Evolutionary conservation across 1,139 yeast genomes (phyloP).

Genomic region (Taphrina flavorubra): DNA sequence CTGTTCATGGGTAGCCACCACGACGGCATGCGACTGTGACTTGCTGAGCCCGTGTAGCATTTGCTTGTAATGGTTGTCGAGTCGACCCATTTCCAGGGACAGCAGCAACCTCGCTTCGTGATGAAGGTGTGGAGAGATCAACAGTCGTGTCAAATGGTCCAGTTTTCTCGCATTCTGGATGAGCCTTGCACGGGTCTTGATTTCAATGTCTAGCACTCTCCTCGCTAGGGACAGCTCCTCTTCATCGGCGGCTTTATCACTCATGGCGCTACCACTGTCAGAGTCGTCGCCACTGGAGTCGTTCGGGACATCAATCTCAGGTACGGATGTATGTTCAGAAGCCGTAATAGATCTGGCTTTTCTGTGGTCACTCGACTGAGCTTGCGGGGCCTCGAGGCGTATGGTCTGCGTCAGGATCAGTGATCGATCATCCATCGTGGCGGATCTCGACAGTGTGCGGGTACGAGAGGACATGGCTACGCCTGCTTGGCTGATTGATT

Average conservation of each 20-base stretch:
- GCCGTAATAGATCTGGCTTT: not conserved
- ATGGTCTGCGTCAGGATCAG: slow-evolving; percentile 11
- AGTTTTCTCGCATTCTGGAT: slow-evolving; percentile 16
- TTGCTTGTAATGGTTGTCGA: slow-evolving; percentile 15
- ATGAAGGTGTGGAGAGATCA: slow-evolving; percentile 21
- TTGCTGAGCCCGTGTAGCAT: not conserved
- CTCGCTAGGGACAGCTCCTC: not conserved
- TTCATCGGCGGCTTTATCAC: not conserved
- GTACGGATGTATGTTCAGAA: not conserved
- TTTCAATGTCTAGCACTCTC: slow-evolving; percentile 13
- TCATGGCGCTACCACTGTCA: too few relatives aligned
- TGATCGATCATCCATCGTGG: slow-evolving; percentile 15
- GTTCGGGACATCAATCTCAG: not conserved
- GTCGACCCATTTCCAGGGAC: slow-evolving; percentile 23
- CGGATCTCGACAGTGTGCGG: slow-evolving; percentile 15
- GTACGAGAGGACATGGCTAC: not conserved
- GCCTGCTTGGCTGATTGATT: slow-evolving; percentile 8
- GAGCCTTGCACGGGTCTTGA: slow-evolving; percentile 12
- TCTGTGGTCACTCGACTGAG: not conserved
- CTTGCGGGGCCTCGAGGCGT: not conserved
- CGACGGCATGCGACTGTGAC: slow-evolving; percentile 1
- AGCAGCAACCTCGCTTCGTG: slow-evolving; percentile 19
- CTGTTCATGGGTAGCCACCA: slow-evolving; percentile 2
- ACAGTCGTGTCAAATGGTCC: slow-evolving; percentile 22
- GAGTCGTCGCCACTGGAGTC: not conserved